Conservation (phyloP, 768 basidiomycete species). For the Termitomyces sp. region DNA sequence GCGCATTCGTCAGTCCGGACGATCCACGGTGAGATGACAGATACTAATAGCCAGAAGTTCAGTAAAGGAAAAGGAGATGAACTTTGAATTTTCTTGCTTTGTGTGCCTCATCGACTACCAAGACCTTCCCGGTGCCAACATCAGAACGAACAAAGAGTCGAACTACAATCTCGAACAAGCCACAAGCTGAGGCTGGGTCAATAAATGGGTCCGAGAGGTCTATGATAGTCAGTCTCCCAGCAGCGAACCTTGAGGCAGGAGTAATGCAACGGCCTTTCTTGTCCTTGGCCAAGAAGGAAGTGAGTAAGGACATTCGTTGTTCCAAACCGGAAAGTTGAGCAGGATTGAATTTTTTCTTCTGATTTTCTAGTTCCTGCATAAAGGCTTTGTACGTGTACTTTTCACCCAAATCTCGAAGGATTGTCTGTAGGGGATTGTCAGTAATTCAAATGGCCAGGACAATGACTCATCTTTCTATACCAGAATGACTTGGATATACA, state of each 20-base stretch:
- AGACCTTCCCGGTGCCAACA: constrained; percentile 60
- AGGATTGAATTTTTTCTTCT: constrained; percentile 52
- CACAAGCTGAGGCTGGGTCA: constrained; percentile 63
- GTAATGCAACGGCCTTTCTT: constrained; percentile 1
- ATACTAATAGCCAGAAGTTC: constrained; percentile 40
- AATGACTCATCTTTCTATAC: constrained; percentile 32
- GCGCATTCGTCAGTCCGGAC: constrained; percentile 53
- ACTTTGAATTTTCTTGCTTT: constrained; percentile 40
- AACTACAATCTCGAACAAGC: constrained; percentile 65
- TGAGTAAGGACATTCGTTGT: constrained; percentile 61
- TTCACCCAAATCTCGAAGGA: constrained; percentile 63
- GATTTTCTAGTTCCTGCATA: constrained; percentile 37
- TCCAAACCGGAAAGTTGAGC: constrained; percentile 53
- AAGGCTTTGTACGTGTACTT: constrained; percentile 51
- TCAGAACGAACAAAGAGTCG: constrained; percentile 62
- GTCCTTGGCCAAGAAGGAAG: constrained; percentile 47
- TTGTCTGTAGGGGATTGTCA: constrained; percentile 32
- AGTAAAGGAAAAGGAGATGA: background rate
- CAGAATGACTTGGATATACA: constrained; percentile 68
- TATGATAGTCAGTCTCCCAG: constrained; percentile 62
- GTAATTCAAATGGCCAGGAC: background rate
- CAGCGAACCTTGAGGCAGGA: constrained; percentile 37
- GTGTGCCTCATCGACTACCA: constrained; percentile 75
- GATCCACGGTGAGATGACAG: constrained; percentile 43
- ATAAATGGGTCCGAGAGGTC: constrained; percentile 75